Base-by-base conservation (phyloP, 169 alveolate species). In the Pseudocohnilembus persalinus region DNA sequence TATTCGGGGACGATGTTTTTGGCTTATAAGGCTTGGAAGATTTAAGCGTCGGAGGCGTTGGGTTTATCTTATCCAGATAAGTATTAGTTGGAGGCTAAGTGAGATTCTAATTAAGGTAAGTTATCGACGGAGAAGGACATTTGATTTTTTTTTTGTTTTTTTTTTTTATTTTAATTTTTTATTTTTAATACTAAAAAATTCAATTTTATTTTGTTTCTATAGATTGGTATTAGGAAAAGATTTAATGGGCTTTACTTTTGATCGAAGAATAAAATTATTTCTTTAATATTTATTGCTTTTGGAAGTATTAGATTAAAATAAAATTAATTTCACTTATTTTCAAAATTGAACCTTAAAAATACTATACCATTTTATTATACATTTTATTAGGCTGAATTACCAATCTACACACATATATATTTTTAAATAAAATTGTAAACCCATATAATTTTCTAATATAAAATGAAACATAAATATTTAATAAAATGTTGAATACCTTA, bases 1-100 rank as follows among this genome's bases (percentile, higher is more conserved):
- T 80, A 72, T 75, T 89, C 79, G 35, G 28, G 77, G 77, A 83
- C 64, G 77, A 65, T 83, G 28, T 65, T 77, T 29, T 86, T 79
- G 11, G 31, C 72, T 73, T 64, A 34, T 31, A 79, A 49, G 29
- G 35, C 76, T 64, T 1, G n/a, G 76, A 49, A 64, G 29, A 79
- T 79, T 4, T 35, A 4, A 24, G 84, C 74, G 64, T 79, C 84
- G 29, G 29, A 6, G 30, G 35, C 64, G 73, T 31, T 72, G 63
- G 84, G 84, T 72, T 79, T 79, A 24, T 79, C 84, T 15, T 31
- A 29, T 35, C 84, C 84, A 49, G 84, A 79, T 27, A 79, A 49
- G 49, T 29, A 79, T 28, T 64, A 29, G 76, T 79, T 68, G 30
- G 77, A 31, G 31, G 84, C 76, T 34, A 79, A 63, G 76, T 79